Conservation (phyloP, 2,329 filamentous ascomycete genomes). For the Sporothrix curviconia region DNA sequence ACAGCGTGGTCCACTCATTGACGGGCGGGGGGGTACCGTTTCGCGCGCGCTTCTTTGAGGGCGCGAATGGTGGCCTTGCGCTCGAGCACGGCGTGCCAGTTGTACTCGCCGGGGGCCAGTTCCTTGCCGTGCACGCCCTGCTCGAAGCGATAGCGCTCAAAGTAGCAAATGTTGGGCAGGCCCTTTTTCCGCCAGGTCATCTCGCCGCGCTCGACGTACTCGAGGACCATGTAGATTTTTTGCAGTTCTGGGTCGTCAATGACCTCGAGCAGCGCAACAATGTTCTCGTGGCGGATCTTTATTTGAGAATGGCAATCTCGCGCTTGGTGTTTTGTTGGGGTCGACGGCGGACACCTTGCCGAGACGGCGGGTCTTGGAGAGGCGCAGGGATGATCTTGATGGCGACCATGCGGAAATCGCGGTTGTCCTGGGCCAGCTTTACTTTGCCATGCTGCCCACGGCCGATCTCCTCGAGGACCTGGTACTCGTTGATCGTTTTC, state of each 20-base stretch:
- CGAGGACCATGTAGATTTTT: slow-evolving; percentile 97
- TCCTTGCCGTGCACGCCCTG: slow-evolving; percentile 58
- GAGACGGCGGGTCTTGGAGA: slow-evolving; percentile 87
- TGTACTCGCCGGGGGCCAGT: slow-evolving; percentile 54
- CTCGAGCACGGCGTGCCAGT: slow-evolving; percentile 53
- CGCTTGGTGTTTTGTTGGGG: slow-evolving; percentile 79
- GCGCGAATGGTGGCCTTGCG: slow-evolving; percentile 53
- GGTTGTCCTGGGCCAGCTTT: slow-evolving; percentile 79
- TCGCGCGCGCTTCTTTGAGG: slow-evolving; percentile 44
- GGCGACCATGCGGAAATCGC: slow-evolving; percentile 72
- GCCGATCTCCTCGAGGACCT: slow-evolving; percentile 92
- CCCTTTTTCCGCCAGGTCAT: slow-evolving; percentile 91
- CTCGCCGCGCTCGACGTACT: slow-evolving; percentile 90
- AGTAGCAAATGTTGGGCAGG: slow-evolving; percentile 70
- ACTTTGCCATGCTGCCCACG: slow-evolving; percentile 96
- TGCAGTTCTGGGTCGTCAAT: slow-evolving; percentile 94
- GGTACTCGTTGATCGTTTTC: slow-evolving; percentile 96
- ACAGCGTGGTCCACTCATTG: slow-evolving; percentile 78
- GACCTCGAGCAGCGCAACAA: slow-evolving; percentile 90
- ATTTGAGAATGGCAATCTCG: slow-evolving; percentile 97
- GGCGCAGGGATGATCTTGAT: slow-evolving; percentile 98
- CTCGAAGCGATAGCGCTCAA: slow-evolving; percentile 76
- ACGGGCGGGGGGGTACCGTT: slow-evolving; percentile 45
- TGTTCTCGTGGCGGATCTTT: slow-evolving; percentile 95
- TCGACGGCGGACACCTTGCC: slow-evolving; percentile 66